Evolutionary conservation across 495 filamentous ascomycete genomes (phyloP), one percentile per base, ranked within the genome.

Genomic region (Xylaria scruposa): DNA sequence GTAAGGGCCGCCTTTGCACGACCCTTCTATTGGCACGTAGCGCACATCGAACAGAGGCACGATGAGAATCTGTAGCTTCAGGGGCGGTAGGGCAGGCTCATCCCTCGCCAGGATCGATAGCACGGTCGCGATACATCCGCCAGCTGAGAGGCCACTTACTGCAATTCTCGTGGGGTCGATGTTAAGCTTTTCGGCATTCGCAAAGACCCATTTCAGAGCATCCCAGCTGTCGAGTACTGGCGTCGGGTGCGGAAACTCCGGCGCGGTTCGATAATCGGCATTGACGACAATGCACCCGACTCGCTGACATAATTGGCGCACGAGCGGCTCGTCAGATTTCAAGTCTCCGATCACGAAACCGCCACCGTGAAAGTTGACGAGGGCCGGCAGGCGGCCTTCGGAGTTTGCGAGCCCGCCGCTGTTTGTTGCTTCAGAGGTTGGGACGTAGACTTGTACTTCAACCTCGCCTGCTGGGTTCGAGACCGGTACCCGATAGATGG

Each of bases 301-400:
- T 17, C 86, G 78, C 40, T 79, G 75, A n/a, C 88, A 76, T 1
- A 90, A 78, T 44, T 82, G 81, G 36, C 81, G 78, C 13, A 87
- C 85, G 84, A 90, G 91, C 42, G 87, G 84, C 56, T 83, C 82
- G 73, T 92, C 90, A 68, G 90, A 89, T 15, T 85, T 86, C 1
- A 90, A 76, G 15, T 77, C 83, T 1, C 90, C 90, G 29, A 92
- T 82, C 0, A 89, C 91, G 72, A 92, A 92, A 2, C 90, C 90
- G 13, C 90, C 90, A 12, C 90, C 90, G 70, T 92, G 84, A 75
- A 89, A 90, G 59, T 91, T 90, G 59, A 92, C 84, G 1, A 90
- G 82, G 9, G 87, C 85, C 0, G 90, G 89, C 1, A 81, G 74
- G 49, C 75, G 68, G 4, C 78, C 76, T 26, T 80, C 73, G 5